Evolutionary conservation across 31 red algal species (phyloP).

Genomic region (Bonnemaisonia californica): DNA sequence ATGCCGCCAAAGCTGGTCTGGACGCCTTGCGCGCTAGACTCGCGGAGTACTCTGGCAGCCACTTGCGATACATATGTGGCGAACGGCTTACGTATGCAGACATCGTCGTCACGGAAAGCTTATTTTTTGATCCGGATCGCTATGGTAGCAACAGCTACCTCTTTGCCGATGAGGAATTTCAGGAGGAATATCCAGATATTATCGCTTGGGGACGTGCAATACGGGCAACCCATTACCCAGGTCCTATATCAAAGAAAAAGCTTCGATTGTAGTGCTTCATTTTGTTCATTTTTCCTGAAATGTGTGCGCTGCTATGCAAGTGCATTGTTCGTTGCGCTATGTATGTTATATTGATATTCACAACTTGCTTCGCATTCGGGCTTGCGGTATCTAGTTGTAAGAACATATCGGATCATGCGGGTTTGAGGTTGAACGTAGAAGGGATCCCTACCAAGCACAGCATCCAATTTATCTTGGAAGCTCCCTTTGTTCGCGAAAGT

Average conservation of each 20-base stretch:
- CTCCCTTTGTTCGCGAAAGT: too few species aligned
- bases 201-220: conserved; percentile 55
- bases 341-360: too few species aligned
- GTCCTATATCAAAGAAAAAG: background rate
- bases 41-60: conserved; percentile 20
- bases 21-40: conserved; percentile 28
- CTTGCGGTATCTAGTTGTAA: too few species aligned
- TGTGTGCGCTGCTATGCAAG: too few species aligned
- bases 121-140: conserved; percentile 44
- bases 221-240: conserved; percentile 43
- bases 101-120: conserved; percentile 53
- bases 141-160: conserved; percentile 23
- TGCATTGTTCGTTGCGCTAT: too few species aligned
- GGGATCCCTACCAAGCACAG: too few species aligned
- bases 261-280: too few species aligned
- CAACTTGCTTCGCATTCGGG: too few species aligned
- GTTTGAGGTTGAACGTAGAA: too few species aligned
- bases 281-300: too few species aligned
- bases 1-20: conserved; percentile 26
- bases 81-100: conserved; percentile 55
- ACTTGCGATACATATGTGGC: conserved; percentile 55
- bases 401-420: too few species aligned
- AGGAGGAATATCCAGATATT: conserved; percentile 55
- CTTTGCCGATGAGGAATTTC: conserved; percentile 35
- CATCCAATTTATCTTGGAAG: too few species aligned